A percentile compares a stretch with the other conserved stretches of the same genome.
Evolutionary conservation across 257 asterid genomes (phyloP).

Genomic region (Linderniella brevidens): DNA sequence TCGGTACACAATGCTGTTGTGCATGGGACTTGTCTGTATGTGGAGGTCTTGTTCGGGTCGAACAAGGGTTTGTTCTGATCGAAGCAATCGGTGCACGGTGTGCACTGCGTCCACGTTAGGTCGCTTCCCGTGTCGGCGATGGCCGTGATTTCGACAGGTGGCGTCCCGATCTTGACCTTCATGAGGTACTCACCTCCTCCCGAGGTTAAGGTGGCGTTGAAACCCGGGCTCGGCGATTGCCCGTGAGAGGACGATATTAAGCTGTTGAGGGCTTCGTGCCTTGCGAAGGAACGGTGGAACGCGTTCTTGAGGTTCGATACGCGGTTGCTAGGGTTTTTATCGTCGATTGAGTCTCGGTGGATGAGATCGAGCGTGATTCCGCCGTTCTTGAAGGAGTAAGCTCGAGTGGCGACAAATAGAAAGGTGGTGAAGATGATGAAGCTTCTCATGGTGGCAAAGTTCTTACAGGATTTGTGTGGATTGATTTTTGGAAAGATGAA

Average conservation of each 20-base stretch:
- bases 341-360: not conserved
- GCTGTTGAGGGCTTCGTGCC: not conserved
- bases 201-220: not conserved
- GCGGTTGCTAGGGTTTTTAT: not conserved
- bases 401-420: too few species aligned
- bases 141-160: not conserved
- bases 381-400: not conserved
- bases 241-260: too few species aligned
- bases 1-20: not conserved
- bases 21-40: not conserved
- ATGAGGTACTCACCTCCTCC: conserved; percentile 1
- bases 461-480: too few species aligned
- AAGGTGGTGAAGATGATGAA: too few species aligned
- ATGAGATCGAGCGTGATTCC: not conserved
- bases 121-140: conserved; percentile 6
- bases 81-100: not conserved
- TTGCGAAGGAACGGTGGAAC: not conserved
- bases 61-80: not conserved
- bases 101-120: conserved; percentile 6
- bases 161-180: not conserved
- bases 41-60: not conserved
- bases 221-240: not conserved
- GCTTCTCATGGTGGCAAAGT: too few species aligned
- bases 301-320: not conserved
- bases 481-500: too few species aligned